Percentiles rank a stretch among this genome's conserved stretches.
Evolutionary conservation across 352 stramenopile genomes (phyloP).

Genomic region (Phytophthora sojae): DNA sequence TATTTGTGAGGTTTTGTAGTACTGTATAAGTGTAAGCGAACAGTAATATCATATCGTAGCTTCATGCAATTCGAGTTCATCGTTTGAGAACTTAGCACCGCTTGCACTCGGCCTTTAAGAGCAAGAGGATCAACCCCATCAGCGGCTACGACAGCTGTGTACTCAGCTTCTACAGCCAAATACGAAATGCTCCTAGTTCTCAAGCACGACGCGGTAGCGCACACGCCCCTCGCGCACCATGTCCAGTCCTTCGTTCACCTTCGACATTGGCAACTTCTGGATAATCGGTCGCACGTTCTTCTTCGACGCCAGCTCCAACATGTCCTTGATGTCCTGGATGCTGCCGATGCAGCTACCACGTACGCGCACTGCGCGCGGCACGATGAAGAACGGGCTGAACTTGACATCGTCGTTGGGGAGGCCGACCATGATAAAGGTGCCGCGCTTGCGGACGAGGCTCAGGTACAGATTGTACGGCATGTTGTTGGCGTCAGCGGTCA

Average conservation of each 20-base stretch:
- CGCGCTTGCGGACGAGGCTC: constrained; percentile 9
- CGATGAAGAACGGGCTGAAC: constrained; percentile 1
- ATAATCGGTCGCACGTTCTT: constrained; percentile 67
- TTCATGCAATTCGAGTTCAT: too few relatives aligned
- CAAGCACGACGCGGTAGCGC: constrained; percentile 43
- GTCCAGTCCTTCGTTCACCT: constrained; percentile 47
- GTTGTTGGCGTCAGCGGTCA: constrained; percentile 8
- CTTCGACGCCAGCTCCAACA: constrained; percentile 77
- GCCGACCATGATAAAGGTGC: constrained; percentile 20
- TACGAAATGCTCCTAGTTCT: constrained; percentile 9
- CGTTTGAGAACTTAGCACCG: too few relatives aligned
- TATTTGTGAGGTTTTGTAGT: too few relatives aligned
- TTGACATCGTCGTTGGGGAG: constrained; percentile 14
- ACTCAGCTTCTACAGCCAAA: background rate
- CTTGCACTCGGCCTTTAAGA: too few relatives aligned
- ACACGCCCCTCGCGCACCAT: constrained; percentile 42
- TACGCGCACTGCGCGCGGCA: background rate
- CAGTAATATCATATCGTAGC: too few relatives aligned
- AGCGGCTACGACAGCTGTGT: too few relatives aligned
- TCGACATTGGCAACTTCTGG: constrained; percentile 52
- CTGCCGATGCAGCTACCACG: constrained; percentile 16
- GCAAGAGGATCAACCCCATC: too few relatives aligned
- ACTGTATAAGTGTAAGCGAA: too few relatives aligned
- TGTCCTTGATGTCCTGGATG: constrained; percentile 50
- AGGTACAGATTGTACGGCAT: constrained; percentile 24